A percentile compares a stretch with the other conserved stretches of the same genome.
phyloP scores from a whole-genome alignment of 2,329 filamentous ascomycete genomes.

The Ascosphaera apis region DNA sequence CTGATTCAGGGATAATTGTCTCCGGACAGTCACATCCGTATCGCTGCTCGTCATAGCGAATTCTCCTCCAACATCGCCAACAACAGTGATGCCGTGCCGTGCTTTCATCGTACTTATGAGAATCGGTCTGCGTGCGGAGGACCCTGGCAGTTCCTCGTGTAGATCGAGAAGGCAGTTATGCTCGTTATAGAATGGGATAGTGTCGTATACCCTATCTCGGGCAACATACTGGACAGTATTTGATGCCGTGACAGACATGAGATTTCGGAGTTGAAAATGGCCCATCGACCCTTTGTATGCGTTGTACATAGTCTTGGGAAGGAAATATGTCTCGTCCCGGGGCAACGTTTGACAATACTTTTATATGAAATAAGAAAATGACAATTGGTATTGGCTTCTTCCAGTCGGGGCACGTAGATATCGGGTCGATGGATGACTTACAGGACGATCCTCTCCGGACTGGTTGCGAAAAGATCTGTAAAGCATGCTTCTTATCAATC shows the following conservation, averaged over 20 bases:
- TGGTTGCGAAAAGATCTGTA: constrained; percentile 20
- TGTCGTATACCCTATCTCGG: constrained; percentile 25
- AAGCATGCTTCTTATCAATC: constrained; percentile 16
- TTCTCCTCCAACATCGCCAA: constrained; percentile 34
- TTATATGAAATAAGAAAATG: constrained; percentile 7
- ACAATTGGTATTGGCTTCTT: too few species aligned
- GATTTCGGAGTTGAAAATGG: constrained; percentile 37
- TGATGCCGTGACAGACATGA: constrained; percentile 29
- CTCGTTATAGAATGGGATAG: constrained; percentile 22
- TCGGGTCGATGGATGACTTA: not conserved
- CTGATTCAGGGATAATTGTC: constrained; percentile 6
- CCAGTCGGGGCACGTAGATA: not conserved
- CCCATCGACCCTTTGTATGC: constrained; percentile 26
- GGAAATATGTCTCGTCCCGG: constrained; percentile 24
- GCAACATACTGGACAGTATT: constrained; percentile 32
- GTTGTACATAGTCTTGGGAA: constrained; percentile 26
- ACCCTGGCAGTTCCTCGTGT: constrained; percentile 3
- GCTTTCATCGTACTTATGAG: constrained; percentile 31
- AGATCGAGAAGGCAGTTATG: constrained; percentile 26
- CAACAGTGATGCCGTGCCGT: constrained; percentile 26
- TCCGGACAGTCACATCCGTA: constrained; percentile 6
- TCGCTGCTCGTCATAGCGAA: constrained; percentile 26
- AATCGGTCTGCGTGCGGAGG: constrained; percentile 17
- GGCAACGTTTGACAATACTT: constrained; percentile 14
- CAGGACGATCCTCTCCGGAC: not conserved